Evolutionary conservation across 176 grass and related monocot genomes (phyloP), one percentile per base, ranked within the genome.

Genomic region (Dendrocalamus sinicus): DNA sequence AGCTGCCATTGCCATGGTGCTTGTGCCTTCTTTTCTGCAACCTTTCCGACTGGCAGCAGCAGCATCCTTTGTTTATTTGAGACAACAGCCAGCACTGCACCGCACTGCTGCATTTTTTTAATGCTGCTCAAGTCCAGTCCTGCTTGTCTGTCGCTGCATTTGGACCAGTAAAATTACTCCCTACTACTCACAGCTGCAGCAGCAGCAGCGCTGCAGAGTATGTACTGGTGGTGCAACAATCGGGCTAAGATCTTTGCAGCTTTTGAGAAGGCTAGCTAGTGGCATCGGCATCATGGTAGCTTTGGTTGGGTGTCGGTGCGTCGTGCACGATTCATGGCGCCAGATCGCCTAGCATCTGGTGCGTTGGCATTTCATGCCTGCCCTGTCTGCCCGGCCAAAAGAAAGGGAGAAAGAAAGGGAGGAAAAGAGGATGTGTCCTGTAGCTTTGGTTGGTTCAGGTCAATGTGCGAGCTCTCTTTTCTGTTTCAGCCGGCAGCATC

Each of bases 201-300:
- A 54, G 52, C 6, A 54, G 35, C 37, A 35, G 28, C 1, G 65
- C 65, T 10, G 65, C 65, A 40, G 16, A 17, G 30, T 4, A 17
- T 19, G 32, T 8, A 67, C 19, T 9, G 7, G 54, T 22, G 30
- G 63, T 9, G 39, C n/a, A n/a, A 76, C 52, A n/a, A 39, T 17
- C n/a, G 55, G 39, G 37, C 24, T 20, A 41, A 78, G 54, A 77
- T 58, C 52, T 45, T 62, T 61, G 35, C 55, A 44, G 75, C 75
- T 77, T 77, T 77, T 24, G 22, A 23, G 24, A 20, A 20, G 53
- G 17, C 53, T 55, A 55, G 20, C 3, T 2, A 3, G 14, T 15
- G 7, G 72, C 53, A 55, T 55, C 53, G 7, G 72, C 48, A 35
- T 37, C 35, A 13, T 28, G 2, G 23, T 63, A 12, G 60, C 11